These are phyloP conservation scores for Gossypium longicalyx DNA, from an alignment of 345 rosid genomes.

Conservation along the genomic window DNA sequence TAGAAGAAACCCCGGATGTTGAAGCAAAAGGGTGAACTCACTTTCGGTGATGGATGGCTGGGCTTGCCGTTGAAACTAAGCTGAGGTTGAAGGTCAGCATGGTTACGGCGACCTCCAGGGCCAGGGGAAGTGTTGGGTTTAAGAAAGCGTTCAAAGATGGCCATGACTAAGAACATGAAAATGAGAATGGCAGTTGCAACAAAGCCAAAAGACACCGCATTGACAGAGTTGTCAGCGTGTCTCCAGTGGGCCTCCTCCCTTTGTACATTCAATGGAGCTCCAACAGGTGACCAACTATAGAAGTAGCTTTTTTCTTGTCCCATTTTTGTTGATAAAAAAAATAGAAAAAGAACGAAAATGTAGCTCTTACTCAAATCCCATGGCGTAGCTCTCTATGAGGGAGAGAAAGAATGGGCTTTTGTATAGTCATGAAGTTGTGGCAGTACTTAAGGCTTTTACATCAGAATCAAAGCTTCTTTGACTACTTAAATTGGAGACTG, in stretches of 20 bases:
- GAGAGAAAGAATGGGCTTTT: neutral
- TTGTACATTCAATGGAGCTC: constrained; percentile 57
- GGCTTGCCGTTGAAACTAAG: constrained; percentile 52
- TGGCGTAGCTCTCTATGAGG: constrained; percentile 12
- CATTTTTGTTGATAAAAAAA: constrained; percentile 13
- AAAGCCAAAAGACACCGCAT: constrained; percentile 89
- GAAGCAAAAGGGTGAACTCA: constrained; percentile 22
- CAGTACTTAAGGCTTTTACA: constrained; percentile 22
- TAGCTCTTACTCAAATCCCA: constrained; percentile 24
- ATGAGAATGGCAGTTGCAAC: constrained; percentile 97
- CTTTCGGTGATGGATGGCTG: constrained; percentile 75
- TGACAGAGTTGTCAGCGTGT: constrained; percentile 65
- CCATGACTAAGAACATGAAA: constrained; percentile 94
- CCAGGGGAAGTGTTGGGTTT: constrained; percentile 46
- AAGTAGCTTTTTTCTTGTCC: constrained; percentile 21
- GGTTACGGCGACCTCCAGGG: constrained; percentile 11
- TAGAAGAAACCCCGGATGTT: constrained; percentile 8
- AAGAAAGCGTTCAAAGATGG: constrained; percentile 76
- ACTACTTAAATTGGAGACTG: constrained; percentile 17
- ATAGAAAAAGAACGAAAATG: neutral
- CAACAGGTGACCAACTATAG: constrained; percentile 54
- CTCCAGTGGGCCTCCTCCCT: constrained; percentile 48
- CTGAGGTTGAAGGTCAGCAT: constrained; percentile 54
- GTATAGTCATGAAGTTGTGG: constrained; percentile 20
- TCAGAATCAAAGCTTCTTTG: constrained; percentile 10